phyloP scores from a whole-genome alignment of 2,329 filamentous ascomycete species.

The Colletotrichum sidae region DNA sequence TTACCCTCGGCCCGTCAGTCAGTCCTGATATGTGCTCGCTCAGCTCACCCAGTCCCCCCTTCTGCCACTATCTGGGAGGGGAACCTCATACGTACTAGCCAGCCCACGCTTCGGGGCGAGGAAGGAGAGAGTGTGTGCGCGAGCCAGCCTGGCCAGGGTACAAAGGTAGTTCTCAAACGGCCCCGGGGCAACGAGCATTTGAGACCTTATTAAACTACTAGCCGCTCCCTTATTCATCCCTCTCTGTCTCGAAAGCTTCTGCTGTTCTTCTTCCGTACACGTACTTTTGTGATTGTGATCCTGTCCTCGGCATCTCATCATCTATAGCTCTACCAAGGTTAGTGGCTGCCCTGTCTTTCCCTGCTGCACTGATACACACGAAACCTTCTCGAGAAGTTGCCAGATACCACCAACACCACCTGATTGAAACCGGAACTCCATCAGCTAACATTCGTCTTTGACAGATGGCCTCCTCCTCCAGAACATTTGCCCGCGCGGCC shows the following conservation, averaged over 20 bases:
- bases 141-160: slow-evolving; percentile 11
- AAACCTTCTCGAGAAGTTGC: slow-evolving; percentile 19
- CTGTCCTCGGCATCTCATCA: slow-evolving; percentile 8
- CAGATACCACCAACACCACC: not conserved
- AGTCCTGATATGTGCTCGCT: slow-evolving; percentile 1
- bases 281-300: slow-evolving; percentile 16
- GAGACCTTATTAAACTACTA: slow-evolving; percentile 17
- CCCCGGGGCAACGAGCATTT: slow-evolving; percentile 30
- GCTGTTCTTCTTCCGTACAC: slow-evolving; percentile 4
- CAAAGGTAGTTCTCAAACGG: slow-evolving; percentile 32
- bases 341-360: not conserved
- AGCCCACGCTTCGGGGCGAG: not conserved
- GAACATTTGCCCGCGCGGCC: slow-evolving; percentile 68
- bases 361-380: slow-evolving; percentile 12
- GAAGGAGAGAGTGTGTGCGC: not conserved
- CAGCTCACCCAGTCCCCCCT: not conserved
- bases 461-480: slow-evolving; percentile 34
- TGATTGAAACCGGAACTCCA: not conserved
- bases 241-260: not conserved
- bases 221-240: slow-evolving; percentile 11
- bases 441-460: not conserved
- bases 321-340: slow-evolving; percentile 28
- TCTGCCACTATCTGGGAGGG: not conserved
- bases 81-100: too few relatives aligned
- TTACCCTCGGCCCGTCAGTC: slow-evolving; percentile 17